Conservation (phyloP, 352 stramenopile genomes). For the Globisporangium yorkense region DNA sequence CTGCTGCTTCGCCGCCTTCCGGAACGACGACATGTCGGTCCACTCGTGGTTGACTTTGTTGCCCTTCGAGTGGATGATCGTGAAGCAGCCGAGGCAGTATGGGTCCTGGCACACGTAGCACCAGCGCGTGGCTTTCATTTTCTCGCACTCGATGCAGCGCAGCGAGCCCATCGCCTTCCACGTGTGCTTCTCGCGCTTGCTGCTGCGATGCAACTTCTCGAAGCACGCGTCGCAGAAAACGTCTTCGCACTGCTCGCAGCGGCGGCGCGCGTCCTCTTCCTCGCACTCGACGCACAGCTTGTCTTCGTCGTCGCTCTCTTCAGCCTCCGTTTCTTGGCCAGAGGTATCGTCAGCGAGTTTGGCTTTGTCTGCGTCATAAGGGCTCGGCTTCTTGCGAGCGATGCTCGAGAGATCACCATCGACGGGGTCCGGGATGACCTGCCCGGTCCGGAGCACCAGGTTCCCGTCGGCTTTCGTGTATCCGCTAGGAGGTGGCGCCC, state of each 20-base stretch:
- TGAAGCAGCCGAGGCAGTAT: slow-evolving; percentile 79
- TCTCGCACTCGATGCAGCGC: slow-evolving; percentile 83
- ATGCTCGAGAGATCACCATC: slow-evolving; percentile 31
- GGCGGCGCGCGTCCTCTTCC: slow-evolving; percentile 55
- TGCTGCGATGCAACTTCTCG: slow-evolving; percentile 61
- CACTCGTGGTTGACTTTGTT: slow-evolving; percentile 71
- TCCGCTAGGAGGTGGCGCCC: slow-evolving; percentile 54
- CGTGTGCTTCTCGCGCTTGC: slow-evolving; percentile 69
- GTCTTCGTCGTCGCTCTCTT: slow-evolving; percentile 51
- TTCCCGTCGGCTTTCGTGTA: slow-evolving; percentile 68
- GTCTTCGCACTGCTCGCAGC: slow-evolving; percentile 72
- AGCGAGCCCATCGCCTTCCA: slow-evolving; percentile 69
- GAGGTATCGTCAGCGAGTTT: neutral
- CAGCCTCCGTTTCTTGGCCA: slow-evolving; percentile 8
- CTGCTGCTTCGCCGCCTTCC: slow-evolving; percentile 32
- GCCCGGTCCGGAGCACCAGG: slow-evolving; percentile 64
- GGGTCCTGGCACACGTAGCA: slow-evolving; percentile 69
- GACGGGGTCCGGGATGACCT: slow-evolving; percentile 47
- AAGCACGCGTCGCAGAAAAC: slow-evolving; percentile 76
- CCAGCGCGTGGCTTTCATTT: slow-evolving; percentile 78
- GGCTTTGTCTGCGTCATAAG: slow-evolving; percentile 5
- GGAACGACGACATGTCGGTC: slow-evolving; percentile 63
- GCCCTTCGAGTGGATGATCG: slow-evolving; percentile 78
- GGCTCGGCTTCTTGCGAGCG: slow-evolving; percentile 16
- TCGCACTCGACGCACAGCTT: slow-evolving; percentile 75